Evolutionary conservation across 345 rosid genomes (phyloP).

Genomic region (Eucalyptus marginata): DNA sequence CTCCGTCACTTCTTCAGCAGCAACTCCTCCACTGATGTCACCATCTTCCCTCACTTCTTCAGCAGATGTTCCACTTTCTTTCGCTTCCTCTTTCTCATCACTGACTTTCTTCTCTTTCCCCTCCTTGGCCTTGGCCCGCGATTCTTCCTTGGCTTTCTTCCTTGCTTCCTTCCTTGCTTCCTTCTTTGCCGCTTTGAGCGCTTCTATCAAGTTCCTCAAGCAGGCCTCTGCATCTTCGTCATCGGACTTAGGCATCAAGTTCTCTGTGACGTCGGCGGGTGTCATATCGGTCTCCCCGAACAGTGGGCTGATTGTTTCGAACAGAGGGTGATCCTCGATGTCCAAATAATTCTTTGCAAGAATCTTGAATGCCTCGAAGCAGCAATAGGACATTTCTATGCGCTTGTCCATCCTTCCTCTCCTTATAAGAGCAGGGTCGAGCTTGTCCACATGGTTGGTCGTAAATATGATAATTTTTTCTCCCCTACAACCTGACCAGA

Average conservation of each 20-base stretch:
- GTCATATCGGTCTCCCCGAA: not conserved
- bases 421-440: constrained; percentile 23
- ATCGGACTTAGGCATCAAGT: not conserved
- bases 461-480: constrained; percentile 32
- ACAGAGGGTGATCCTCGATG: not conserved
- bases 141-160: not conserved
- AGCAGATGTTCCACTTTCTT: not conserved
- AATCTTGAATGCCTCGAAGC: not conserved
- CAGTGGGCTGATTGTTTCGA: not conserved
- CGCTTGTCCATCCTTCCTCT: constrained; percentile 37
- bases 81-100: not conserved
- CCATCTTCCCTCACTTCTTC: not conserved
- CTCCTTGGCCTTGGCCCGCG: not conserved
- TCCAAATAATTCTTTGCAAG: constrained; percentile 1
- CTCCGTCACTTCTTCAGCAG: not conserved
- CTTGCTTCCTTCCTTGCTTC: not conserved
- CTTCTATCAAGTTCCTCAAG: not conserved
- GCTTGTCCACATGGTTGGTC: constrained; percentile 15
- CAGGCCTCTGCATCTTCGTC: not conserved
- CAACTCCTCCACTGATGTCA: not conserved
- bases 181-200: not conserved
- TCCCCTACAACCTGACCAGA: constrained; percentile 16
- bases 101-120: not conserved
- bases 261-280: constrained; percentile 2
- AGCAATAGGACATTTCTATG: constrained; percentile 5